phyloP scores from a whole-genome alignment of 2,329 filamentous ascomycete genomes.

The Beauveria australis region DNA sequence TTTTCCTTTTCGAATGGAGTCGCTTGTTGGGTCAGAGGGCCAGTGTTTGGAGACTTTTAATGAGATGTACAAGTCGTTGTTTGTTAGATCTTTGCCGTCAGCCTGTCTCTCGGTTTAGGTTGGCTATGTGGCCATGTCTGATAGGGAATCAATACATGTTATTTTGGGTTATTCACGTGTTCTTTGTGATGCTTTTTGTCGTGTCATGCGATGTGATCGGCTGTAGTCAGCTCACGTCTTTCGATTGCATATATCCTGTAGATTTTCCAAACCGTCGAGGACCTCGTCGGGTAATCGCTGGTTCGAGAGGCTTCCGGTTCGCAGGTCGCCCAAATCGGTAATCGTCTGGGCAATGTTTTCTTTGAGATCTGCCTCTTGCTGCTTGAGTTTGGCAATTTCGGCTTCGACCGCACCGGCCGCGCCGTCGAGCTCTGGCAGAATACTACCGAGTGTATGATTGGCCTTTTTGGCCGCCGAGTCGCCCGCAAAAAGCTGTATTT shows the following conservation, averaged over 20 bases:
- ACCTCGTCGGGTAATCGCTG: conserved; percentile 56
- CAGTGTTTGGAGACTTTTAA: not conserved
- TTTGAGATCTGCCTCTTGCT: conserved; percentile 53
- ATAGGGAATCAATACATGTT: conserved; percentile 11
- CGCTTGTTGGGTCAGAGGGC: conserved; percentile 1
- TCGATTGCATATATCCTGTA: conserved; percentile 52
- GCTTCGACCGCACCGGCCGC: conserved; percentile 58
- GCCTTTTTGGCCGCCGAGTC: conserved; percentile 34
- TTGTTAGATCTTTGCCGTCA: conserved; percentile 15
- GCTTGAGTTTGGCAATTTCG: conserved; percentile 58
- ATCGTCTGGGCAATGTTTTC: conserved; percentile 57
- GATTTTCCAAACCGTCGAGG: conserved; percentile 50
- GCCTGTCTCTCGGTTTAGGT: not conserved
- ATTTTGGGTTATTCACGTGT: conserved; percentile 3
- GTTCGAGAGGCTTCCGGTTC: conserved; percentile 68
- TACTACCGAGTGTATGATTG: conserved; percentile 53
- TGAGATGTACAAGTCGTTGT: conserved; percentile 7
- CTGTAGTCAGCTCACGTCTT: conserved; percentile 26
- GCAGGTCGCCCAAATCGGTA: conserved; percentile 69
- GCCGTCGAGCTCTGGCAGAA: conserved; percentile 61
- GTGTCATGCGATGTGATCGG: not conserved
- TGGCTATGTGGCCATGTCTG: conserved; percentile 5
- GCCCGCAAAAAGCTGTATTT: conserved; percentile 49
- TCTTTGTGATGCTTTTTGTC: not conserved
- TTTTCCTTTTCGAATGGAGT: conserved; percentile 6